phyloP scores from a whole-genome alignment of 2,329 filamentous ascomycete genomes.

The Dothistroma septosporum region DNA sequence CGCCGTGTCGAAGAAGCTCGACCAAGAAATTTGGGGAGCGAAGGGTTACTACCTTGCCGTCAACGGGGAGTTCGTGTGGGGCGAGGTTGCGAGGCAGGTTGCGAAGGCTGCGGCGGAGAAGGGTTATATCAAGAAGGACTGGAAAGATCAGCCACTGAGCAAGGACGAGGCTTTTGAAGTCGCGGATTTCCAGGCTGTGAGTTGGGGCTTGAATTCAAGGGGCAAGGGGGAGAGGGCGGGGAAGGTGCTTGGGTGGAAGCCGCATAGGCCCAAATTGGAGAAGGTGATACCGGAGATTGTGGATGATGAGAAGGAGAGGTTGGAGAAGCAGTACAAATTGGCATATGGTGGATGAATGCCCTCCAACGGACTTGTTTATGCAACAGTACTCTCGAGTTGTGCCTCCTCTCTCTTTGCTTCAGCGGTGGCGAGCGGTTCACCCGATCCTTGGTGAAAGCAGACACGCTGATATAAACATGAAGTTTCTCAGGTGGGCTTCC shows the following conservation, averaged over 20 bases:
- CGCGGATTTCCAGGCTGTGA: slow-evolving; percentile 47
- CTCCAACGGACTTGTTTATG: too few species aligned
- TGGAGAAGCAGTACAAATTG: slow-evolving; percentile 8
- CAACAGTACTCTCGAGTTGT: too few species aligned
- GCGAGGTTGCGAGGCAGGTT: slow-evolving; percentile 24
- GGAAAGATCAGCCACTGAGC: slow-evolving; percentile 52
- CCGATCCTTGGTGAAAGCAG: too few species aligned
- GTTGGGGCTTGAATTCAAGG: slow-evolving; percentile 60
- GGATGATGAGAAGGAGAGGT: slow-evolving; percentile 28
- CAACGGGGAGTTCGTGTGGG: slow-evolving; percentile 60
- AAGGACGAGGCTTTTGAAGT: slow-evolving; percentile 46
- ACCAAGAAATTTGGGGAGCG: slow-evolving; percentile 52
- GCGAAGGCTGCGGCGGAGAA: slow-evolving; percentile 23
- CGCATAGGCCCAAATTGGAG: slow-evolving; percentile 35
- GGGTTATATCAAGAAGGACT: slow-evolving; percentile 50
- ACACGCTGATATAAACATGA: too few species aligned
- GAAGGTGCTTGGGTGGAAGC: slow-evolving; percentile 60
- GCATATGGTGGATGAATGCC: background rate
- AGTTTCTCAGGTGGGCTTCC: too few species aligned
- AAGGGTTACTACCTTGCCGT: slow-evolving; percentile 66
- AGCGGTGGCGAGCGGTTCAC: too few species aligned
- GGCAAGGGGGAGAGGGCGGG: slow-evolving; percentile 53
- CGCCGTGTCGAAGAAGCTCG: slow-evolving; percentile 30
- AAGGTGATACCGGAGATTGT: slow-evolving; percentile 32
- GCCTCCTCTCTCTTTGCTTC: too few species aligned